Percentiles rank a stretch among this genome's conserved stretches.
phyloP scores from a whole-genome alignment of 306 rosid genomes.

The Fagus crenata region DNA sequence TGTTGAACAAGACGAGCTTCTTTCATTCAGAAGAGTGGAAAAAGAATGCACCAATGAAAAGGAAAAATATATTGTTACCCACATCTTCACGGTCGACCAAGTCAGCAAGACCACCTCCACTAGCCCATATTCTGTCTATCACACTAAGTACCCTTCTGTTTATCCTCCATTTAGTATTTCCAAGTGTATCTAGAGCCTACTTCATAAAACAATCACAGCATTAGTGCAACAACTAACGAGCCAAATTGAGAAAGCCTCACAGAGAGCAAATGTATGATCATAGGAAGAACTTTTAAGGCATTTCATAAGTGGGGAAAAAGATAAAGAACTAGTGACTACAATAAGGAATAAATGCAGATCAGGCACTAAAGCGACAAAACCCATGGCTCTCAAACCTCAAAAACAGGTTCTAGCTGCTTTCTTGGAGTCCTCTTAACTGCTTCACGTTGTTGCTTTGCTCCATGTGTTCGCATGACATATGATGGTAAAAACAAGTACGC shows the following conservation, averaged over 20 bases:
- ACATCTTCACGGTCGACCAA: slow-evolving; percentile 81
- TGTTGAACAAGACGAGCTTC: slow-evolving; percentile 17
- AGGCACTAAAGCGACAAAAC: slow-evolving; percentile 23
- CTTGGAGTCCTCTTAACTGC: slow-evolving; percentile 68
- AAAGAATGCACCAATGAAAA: slow-evolving; percentile 20
- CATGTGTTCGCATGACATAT: slow-evolving; percentile 87
- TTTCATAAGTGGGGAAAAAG: background rate
- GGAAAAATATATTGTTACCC: slow-evolving; percentile 33
- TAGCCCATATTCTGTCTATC: slow-evolving; percentile 88
- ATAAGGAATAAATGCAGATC: background rate
- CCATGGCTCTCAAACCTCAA: slow-evolving; percentile 54
- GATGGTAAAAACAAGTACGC: slow-evolving; percentile 92
- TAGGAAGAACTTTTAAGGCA: slow-evolving; percentile 3
- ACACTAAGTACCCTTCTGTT: slow-evolving; percentile 75
- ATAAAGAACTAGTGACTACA: background rate
- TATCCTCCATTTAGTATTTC: slow-evolving; percentile 86
- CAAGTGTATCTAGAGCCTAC: slow-evolving; percentile 93
- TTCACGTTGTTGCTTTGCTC: slow-evolving; percentile 91
- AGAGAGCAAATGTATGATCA: slow-evolving; percentile 7
- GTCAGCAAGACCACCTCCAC: slow-evolving; percentile 81
- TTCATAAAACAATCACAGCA: slow-evolving; percentile 25
- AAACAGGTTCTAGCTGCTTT: slow-evolving; percentile 65
- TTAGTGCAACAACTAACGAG: slow-evolving; percentile 30
- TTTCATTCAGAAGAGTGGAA: slow-evolving; percentile 8
- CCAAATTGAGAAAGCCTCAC: slow-evolving; percentile 10